phyloP scores from a whole-genome alignment of 1,139 yeast genomes.

The Trichomonascaceae sp. region DNA sequence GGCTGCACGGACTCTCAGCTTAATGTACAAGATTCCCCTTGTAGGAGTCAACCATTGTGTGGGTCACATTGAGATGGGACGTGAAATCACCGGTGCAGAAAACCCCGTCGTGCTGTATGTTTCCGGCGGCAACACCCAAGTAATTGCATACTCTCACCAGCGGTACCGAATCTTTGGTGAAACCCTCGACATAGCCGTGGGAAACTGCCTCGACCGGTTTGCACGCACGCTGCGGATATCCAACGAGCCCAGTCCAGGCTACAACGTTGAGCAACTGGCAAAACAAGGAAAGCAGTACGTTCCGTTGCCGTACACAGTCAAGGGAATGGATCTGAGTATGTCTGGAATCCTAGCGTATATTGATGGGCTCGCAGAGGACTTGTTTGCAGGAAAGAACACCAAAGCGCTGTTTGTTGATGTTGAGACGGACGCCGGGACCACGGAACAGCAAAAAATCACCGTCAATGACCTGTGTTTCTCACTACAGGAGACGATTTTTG shows the following conservation, averaged over 20 bases:
- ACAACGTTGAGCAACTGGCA: constrained; percentile 90
- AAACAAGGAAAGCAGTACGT: constrained; percentile 57
- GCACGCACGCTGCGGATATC: constrained; percentile 83
- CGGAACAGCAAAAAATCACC: constrained; percentile 38
- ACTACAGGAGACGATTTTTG: constrained; percentile 79
- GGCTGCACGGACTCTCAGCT: constrained; percentile 78
- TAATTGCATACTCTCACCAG: constrained; percentile 89
- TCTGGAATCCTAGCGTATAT: constrained; percentile 83
- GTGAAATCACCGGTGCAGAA: constrained; percentile 90
- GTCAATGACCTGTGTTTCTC: constrained; percentile 87
- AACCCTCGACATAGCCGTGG: constrained; percentile 92
- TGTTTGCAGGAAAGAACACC: constrained; percentile 42
- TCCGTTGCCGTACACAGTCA: constrained; percentile 83
- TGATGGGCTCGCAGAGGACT: constrained; percentile 64
- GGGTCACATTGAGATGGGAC: constrained; percentile 98
- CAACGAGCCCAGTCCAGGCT: constrained; percentile 95
- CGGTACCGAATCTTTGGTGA: constrained; percentile 93
- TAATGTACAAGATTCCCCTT: constrained; percentile 71
- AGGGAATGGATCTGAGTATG: constrained; percentile 97
- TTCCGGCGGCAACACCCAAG: constrained; percentile 97
- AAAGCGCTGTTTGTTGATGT: constrained; percentile 36
- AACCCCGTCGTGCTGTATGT: constrained; percentile 95
- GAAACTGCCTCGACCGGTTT: constrained; percentile 90
- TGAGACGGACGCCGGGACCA: too few relatives aligned
- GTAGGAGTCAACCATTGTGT: constrained; percentile 96